Conservation (phyloP, 129 eudicot genomes). For the Flaveria brownii region DNA sequence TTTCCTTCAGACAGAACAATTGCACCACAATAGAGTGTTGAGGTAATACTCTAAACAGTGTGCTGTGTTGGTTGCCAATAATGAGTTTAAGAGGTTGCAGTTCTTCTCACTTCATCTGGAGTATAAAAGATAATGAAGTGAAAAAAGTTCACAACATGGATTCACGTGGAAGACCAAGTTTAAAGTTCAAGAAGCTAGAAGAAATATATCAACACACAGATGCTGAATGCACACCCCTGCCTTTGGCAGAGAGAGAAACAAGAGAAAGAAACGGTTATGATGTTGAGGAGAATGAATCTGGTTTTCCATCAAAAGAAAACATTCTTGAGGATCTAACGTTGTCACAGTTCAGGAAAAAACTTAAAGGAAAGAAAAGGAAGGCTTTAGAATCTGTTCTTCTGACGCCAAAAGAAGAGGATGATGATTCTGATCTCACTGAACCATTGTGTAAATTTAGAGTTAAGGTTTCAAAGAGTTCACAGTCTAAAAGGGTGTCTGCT, state of each 20-base stretch:
- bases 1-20: slow-evolving; percentile 2
- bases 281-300: slow-evolving; percentile 23
- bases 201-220: slow-evolving; percentile 46
- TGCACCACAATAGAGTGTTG: slow-evolving; percentile 11
- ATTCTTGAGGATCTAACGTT: slow-evolving; percentile 45
- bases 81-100: slow-evolving; percentile 62
- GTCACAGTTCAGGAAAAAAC: slow-evolving; percentile 47
- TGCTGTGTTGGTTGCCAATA: slow-evolving; percentile 1
- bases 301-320: slow-evolving; percentile 34
- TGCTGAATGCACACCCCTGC: slow-evolving; percentile 30
- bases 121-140: slow-evolving; percentile 46
- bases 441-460: slow-evolving; percentile 57
- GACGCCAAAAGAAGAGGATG: slow-evolving; percentile 39
- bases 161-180: slow-evolving; percentile 48
- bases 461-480: slow-evolving; percentile 40
- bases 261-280: slow-evolving; percentile 14
- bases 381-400: slow-evolving; percentile 24
- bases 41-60: slow-evolving; percentile 5
- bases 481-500: slow-evolving; percentile 36
- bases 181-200: slow-evolving; percentile 49
- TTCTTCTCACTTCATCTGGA: slow-evolving; percentile 45
- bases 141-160: slow-evolving; percentile 41
- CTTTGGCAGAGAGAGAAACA: slow-evolving; percentile 46
- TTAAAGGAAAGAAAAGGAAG: slow-evolving; percentile 59
- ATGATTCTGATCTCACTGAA: slow-evolving; percentile 61